Percentiles rank a stretch among this genome's conserved stretches.
Evolutionary conservation across 2,329 filamentous ascomycete genomes (phyloP).

Genomic region (Nemania sp.): DNA sequence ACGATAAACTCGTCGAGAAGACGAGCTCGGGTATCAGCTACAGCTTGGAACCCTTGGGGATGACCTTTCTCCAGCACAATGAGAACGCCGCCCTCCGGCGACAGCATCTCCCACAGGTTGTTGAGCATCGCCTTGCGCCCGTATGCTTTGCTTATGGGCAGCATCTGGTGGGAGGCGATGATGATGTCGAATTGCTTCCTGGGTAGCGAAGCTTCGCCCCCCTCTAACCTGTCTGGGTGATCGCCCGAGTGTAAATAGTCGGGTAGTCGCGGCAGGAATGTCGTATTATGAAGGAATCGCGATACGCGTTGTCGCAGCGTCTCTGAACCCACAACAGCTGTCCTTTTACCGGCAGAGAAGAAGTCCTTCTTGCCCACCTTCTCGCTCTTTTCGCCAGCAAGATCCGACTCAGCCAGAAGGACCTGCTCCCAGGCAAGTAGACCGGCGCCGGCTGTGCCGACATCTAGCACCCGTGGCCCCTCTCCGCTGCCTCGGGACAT

Average conservation of each 20-base stretch:
- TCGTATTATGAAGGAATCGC: slow-evolving; percentile 81
- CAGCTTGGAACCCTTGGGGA: slow-evolving; percentile 87
- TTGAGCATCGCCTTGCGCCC: slow-evolving; percentile 78
- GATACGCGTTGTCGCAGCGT: slow-evolving; percentile 76
- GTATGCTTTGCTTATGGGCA: slow-evolving; percentile 75
- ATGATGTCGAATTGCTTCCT: slow-evolving; percentile 88
- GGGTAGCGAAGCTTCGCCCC: slow-evolving; percentile 56
- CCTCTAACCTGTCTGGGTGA: slow-evolving; percentile 63
- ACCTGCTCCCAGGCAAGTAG: slow-evolving; percentile 79
- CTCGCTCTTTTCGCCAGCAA: slow-evolving; percentile 60
- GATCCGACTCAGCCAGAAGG: slow-evolving; percentile 78
- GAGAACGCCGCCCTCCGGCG: slow-evolving; percentile 82
- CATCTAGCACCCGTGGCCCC: slow-evolving; percentile 71
- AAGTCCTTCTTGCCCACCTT: slow-evolving; percentile 33
- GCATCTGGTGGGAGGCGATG: slow-evolving; percentile 82
- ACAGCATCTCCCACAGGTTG: slow-evolving; percentile 87
- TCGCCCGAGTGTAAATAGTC: slow-evolving; percentile 74
- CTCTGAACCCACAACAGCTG: slow-evolving; percentile 78
- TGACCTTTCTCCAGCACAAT: slow-evolving; percentile 90
- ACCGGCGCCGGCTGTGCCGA: slow-evolving; percentile 73
- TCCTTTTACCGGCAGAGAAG: slow-evolving; percentile 70
- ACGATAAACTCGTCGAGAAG: slow-evolving; percentile 71
- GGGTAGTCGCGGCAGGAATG: slow-evolving; percentile 88
- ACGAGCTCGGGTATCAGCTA: slow-evolving; percentile 81
- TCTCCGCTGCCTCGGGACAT: slow-evolving; percentile 60